A percentile compares a stretch with the other conserved stretches of the same genome.
phyloP scores from a whole-genome alignment of 495 filamentous ascomycete genomes.

The Lophiotrema nucula region DNA sequence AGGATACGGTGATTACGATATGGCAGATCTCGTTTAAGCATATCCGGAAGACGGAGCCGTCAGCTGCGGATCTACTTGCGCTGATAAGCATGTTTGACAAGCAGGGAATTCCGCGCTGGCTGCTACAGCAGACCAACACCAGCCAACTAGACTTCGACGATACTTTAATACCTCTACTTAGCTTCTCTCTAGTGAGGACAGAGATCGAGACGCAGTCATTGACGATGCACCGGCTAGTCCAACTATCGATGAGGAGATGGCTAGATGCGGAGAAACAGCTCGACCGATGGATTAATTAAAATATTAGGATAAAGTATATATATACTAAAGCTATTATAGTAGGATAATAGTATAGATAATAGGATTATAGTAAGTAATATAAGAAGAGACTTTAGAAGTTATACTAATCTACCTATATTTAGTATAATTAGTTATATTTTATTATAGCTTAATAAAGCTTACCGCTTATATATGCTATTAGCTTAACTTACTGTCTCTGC shows the following conservation, averaged over 20 bases:
- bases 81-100: slow-evolving; percentile 12
- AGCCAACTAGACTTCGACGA: not conserved
- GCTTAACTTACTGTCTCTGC: too few relatives aligned
- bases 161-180: not conserved
- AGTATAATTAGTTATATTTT: too few relatives aligned
- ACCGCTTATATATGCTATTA: too few relatives aligned
- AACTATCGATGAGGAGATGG: slow-evolving; percentile 21
- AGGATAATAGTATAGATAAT: too few relatives aligned
- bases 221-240: slow-evolving; percentile 18
- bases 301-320: too few relatives aligned
- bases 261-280: slow-evolving; percentile 5
- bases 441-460: too few relatives aligned
- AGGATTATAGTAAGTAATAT: too few relatives aligned
- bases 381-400: too few relatives aligned
- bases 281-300: slow-evolving; percentile 7
- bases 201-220: not conserved
- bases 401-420: too few relatives aligned
- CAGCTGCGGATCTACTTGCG: not conserved
- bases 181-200: slow-evolving; percentile 7
- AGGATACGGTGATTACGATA: slow-evolving; percentile 1
- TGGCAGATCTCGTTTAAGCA: slow-evolving; percentile 1
- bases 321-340: too few relatives aligned
- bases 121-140: not conserved
- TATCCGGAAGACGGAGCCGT: not conserved
- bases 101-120: slow-evolving; percentile 4